phyloP scores from a whole-genome alignment of 352 stramenopile species.

The Elongisporangium undulatum region DNA sequence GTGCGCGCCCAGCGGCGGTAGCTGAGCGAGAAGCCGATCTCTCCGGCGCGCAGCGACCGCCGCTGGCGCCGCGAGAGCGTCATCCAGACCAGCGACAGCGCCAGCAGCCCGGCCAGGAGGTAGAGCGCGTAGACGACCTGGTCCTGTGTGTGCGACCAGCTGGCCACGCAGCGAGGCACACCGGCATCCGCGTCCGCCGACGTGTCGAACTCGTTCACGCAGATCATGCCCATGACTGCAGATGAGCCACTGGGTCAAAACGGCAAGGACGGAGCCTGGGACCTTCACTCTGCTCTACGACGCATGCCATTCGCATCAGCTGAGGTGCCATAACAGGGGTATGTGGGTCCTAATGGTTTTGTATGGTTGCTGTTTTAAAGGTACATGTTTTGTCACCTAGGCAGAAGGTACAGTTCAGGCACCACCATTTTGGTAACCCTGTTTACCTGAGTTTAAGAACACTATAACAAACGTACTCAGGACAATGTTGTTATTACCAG shows the following conservation, averaged over 20 bases:
- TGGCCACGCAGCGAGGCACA: constrained; percentile 57
- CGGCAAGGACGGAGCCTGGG: constrained; percentile 1
- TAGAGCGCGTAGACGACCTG: constrained; percentile 55
- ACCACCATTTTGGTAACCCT: background rate
- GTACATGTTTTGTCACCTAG: background rate
- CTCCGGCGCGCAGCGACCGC: constrained; percentile 41
- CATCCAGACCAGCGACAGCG: constrained; percentile 53
- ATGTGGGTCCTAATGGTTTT: background rate
- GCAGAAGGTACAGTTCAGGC: background rate
- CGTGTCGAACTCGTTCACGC: constrained; percentile 51
- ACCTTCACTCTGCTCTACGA: constrained; percentile 11
- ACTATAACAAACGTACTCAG: background rate
- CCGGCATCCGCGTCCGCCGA: constrained; percentile 16
- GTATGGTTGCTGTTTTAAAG: background rate
- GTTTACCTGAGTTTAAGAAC: background rate
- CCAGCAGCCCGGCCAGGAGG: constrained; percentile 38
- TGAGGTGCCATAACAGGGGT: background rate
- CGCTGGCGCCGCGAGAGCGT: constrained; percentile 48
- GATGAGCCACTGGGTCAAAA: constrained; percentile 7
- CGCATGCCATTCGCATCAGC: background rate
- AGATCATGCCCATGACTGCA: constrained; percentile 54
- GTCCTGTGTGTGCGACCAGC: constrained; percentile 72
- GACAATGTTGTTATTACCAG: too few species aligned
- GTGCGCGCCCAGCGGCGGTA: constrained; percentile 73
- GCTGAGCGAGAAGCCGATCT: constrained; percentile 79